Evolutionary conservation across 345 rosid species (phyloP).

Genomic region (Pseudoturritis turrita): DNA sequence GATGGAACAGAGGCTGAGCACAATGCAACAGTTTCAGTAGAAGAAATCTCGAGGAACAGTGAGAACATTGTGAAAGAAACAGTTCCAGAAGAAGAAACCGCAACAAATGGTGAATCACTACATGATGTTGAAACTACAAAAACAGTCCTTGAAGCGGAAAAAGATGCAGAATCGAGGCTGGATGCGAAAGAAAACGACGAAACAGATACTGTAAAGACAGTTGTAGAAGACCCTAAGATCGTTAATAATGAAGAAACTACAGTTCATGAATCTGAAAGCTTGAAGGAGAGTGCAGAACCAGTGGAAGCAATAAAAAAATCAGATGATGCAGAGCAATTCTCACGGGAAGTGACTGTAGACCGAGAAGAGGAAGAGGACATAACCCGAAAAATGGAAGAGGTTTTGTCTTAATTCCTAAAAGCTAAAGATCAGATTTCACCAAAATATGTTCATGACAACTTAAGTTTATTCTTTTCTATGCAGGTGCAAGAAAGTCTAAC

Average conservation of each 20-base stretch:
- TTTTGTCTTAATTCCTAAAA: conserved; percentile 5
- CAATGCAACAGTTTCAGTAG: not conserved
- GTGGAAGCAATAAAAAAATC: not conserved
- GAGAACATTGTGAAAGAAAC: conserved; percentile 7
- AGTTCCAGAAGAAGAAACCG: not conserved
- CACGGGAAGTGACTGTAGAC: not conserved
- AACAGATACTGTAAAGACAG: not conserved
- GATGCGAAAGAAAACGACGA: not conserved
- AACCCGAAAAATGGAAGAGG: conserved; percentile 5
- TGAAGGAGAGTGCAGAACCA: conserved; percentile 4
- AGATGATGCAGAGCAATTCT: not conserved
- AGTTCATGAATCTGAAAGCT: not conserved
- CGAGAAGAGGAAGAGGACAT: not conserved
- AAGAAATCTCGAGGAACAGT: not conserved
- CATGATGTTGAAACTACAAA: not conserved
- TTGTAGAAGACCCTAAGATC: not conserved
- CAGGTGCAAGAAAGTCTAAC: not conserved
- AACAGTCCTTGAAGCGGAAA: not conserved
- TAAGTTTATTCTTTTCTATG: not conserved
- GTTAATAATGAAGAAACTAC: not conserved
- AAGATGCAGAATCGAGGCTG: not conserved
- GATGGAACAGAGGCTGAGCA: conserved; percentile 18
- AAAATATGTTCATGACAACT: not conserved
- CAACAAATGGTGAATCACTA: not conserved
- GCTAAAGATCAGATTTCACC: not conserved